Conservation (phyloP, 108 stramenopile genomes). For the Fragilariopsis cylindrus region DNA sequence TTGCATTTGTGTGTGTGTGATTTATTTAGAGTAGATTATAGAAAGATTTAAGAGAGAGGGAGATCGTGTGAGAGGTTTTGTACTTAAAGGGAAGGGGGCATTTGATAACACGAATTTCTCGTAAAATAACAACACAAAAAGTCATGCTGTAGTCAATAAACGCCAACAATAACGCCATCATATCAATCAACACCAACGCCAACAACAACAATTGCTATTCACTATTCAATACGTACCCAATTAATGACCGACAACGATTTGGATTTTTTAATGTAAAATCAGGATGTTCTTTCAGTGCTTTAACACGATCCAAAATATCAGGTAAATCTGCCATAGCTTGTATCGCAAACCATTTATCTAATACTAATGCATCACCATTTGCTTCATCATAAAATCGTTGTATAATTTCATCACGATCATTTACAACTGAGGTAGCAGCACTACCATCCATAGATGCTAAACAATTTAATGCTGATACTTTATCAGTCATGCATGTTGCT, state of each 20-base stretch:
- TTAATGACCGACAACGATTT: conserved; percentile 87
- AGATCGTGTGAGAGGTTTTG: too few relatives aligned
- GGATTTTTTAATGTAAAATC: conserved; percentile 93
- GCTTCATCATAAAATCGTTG: conserved; percentile 81
- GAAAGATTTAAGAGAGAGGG: too few relatives aligned
- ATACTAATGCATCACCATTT: conserved; percentile 70
- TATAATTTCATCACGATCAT: conserved; percentile 50
- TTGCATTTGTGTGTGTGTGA: too few relatives aligned
- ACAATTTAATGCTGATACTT: conserved; percentile 76
- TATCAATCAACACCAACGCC: too few relatives aligned
- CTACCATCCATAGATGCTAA: conserved; percentile 80
- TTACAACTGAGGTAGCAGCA: conserved; percentile 22
- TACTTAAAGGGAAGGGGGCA: too few relatives aligned
- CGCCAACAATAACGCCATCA: too few relatives aligned
- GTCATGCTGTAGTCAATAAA: too few relatives aligned
- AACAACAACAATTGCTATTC: too few relatives aligned
- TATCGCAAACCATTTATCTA: conserved; percentile 91
- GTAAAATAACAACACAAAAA: too few relatives aligned
- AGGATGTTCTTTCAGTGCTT: conserved; percentile 69
- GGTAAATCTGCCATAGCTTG: conserved; percentile 80
- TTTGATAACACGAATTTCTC: too few relatives aligned
- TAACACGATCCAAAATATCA: conserved; percentile 64
- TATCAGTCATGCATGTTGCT: conserved; percentile 92
- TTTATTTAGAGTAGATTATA: too few relatives aligned
- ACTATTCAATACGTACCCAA: conserved; percentile 23